Evolutionary conservation across 169 alveolate species (phyloP).

Genomic region (Plasmodium reichenowi): DNA sequence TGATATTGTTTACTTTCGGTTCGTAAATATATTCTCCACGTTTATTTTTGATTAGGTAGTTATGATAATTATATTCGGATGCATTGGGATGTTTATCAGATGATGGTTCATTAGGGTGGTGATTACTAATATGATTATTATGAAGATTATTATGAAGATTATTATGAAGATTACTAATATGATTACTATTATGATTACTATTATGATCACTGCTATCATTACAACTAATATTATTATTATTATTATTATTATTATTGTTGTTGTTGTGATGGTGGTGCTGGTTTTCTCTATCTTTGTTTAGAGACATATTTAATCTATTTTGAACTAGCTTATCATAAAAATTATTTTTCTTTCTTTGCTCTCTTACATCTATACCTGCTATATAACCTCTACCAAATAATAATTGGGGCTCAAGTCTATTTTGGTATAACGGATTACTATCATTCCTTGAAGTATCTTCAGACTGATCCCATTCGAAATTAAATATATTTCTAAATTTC

Average conservation of each 20-base stretch:
- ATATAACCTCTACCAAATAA: conserved; percentile 93
- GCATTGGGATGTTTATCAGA: conserved; percentile 24
- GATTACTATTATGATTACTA: background rate
- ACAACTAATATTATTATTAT: background rate
- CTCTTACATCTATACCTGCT: conserved; percentile 89
- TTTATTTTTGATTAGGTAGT: conserved; percentile 18
- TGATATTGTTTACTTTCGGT: conserved; percentile 66
- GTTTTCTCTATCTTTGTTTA: conserved; percentile 14
- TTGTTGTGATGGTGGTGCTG: background rate
- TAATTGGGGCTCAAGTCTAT: conserved; percentile 91
- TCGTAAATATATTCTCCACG: conserved; percentile 58
- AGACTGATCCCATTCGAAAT: conserved; percentile 92
- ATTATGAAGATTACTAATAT: conserved; percentile 8
- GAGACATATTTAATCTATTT: conserved; percentile 68
- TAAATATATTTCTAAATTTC: conserved; percentile 89
- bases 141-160: background rate
- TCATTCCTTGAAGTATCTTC: conserved; percentile 91
- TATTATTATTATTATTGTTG: conserved; percentile 16
- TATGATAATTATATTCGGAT: conserved; percentile 3
- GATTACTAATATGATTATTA: background rate
- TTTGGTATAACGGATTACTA: conserved; percentile 91
- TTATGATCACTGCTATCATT: no score
- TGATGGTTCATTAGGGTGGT: background rate
- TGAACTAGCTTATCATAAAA: conserved; percentile 88
- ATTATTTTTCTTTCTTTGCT: conserved; percentile 85